Evolutionary conservation across 2,329 filamentous ascomycete species (phyloP), one percentile per base, ranked within the genome.

Genomic region (Alternaria ventricosa): DNA sequence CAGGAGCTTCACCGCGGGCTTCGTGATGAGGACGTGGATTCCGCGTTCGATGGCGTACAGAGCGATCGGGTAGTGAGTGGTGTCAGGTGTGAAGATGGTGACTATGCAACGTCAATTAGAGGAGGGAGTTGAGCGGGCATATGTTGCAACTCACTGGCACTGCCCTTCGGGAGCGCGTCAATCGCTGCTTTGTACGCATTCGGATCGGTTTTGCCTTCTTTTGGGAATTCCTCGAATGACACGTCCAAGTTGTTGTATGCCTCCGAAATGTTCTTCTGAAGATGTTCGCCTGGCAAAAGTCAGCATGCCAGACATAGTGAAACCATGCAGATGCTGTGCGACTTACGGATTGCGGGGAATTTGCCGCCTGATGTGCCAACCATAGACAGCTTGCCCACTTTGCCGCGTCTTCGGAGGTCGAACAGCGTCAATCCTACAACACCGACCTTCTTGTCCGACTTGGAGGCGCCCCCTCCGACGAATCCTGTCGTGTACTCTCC

Each of bases 401-500:
- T 97, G 72, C 94, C 94, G 79, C 94, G 87, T 67, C 94, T 87
- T 64, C 94, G 89, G 69, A 97, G 86, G 79, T 97, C 94, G 80
- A 97, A 97, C 70, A 97, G 85, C 23, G 92, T 95, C 78, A 97
- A 84, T 44, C 92, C 94, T 18, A 97, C 94, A 10, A 97, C 95
- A 62, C 95, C 94, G 54, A 97, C 92, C 82, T 97, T 97, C 85
- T 97, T 97, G 86, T 97, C 95, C 54, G 93, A 97, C 11, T 88
- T 90, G 5, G 93, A 97, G 55, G 90, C 91, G 63, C 90, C 91
- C 64, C 89, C 90, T 61, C 92, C 93, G 61, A 97, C 94, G 73
- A 96, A 97, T 61, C 94, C 94, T 46, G 95, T 97, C 74, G 95
- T 97, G 86, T 97, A 97, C 86, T 97, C 94, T 75, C 94, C 95